A percentile compares a stretch with the other conserved stretches of the same genome.
Evolutionary conservation across 2,329 filamentous ascomycete species (phyloP).

Genomic region (Sporothrix luriei): DNA sequence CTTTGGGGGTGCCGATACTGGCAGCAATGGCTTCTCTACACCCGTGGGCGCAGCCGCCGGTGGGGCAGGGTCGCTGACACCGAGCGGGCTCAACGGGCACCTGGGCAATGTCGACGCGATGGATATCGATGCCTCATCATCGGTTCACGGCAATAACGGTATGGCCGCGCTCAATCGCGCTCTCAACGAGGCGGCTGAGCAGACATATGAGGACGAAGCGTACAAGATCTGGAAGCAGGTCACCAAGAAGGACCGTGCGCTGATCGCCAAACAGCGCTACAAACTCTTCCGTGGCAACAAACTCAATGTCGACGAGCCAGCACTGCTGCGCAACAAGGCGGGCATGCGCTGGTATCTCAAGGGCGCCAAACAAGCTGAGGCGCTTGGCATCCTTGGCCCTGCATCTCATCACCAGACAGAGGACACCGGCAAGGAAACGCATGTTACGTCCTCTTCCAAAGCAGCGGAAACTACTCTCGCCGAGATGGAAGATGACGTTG

Average conservation of each 20-base stretch:
- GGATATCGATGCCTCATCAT: constrained; percentile 80
- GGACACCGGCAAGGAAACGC: neutral
- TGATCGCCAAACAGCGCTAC: constrained; percentile 81
- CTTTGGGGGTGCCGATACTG: constrained; percentile 68
- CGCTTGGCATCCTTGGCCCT: constrained; percentile 48
- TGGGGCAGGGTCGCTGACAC: constrained; percentile 63
- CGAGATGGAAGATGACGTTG: constrained; percentile 87
- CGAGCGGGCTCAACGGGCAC: constrained; percentile 66
- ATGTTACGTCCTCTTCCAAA: constrained; percentile 46
- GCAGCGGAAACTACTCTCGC: constrained; percentile 70
- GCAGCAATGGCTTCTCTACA: constrained; percentile 83
- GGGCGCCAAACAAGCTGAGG: constrained; percentile 71
- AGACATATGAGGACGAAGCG: constrained; percentile 86
- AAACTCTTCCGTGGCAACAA: constrained; percentile 82
- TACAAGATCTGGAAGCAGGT: constrained; percentile 99
- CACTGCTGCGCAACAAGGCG: constrained; percentile 78
- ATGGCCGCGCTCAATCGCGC: constrained; percentile 63
- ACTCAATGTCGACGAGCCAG: constrained; percentile 84
- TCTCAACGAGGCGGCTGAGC: constrained; percentile 68
- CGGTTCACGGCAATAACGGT: constrained; percentile 62
- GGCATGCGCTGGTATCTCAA: constrained; percentile 88
- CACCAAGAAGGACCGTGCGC: constrained; percentile 91
- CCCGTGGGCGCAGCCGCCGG: constrained; percentile 64
- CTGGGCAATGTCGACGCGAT: constrained; percentile 77
- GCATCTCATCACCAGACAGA: constrained; percentile 42